Evolutionary conservation across 2,329 filamentous ascomycete genomes (phyloP), one percentile per base, ranked within the genome.

Genomic region (Didymella pomorum): DNA sequence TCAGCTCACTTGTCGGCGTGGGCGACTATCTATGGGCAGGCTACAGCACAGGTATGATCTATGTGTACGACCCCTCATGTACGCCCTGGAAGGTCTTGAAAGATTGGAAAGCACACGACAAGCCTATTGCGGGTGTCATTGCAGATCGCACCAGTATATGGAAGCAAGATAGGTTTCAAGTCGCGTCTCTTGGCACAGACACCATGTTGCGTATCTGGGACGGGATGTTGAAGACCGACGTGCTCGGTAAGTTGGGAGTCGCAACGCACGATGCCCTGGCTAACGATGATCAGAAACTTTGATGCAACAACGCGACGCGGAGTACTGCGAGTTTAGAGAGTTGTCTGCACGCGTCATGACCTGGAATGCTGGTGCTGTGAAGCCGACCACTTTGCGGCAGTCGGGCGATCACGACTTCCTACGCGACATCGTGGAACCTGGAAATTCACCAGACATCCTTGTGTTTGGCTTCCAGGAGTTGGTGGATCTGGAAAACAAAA

Each of bases 381-480:
- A 95, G n/a, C 95, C 95, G 0, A 88, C 87, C 58, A 91, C 89
- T 70, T 81, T 98, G 31, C 86, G 90, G 53, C 87, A 91, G 62
- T 86, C 87, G 1, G 84, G 86, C 52, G 92, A 96, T 69, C 85
- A 86, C 11, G 83, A 84, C 42, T 98, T 98, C 75, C 90, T 98
- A 71, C 87, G 88, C 64, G 87, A 94, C 56, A 84, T 96, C 16
- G 82, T 99, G 25, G 86, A 89, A 63, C 86, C 85, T n/a, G 88
- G 90, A 61, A 85, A 89, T 37, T 87, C 90, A 8, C 92, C 95
- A 0, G 95, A 98, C 67, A 93, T 99, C 48, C 79, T 98, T 2
- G 86, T 98, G 0, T 99, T 99, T 81, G 94, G 93, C 1, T 99
- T 99, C 76, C 95, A 99, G 76, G 95, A 99, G 77, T 84, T 99